Base-by-base conservation (phyloP, 495 filamentous ascomycete species). In the Penicillium arizonense region DNA sequence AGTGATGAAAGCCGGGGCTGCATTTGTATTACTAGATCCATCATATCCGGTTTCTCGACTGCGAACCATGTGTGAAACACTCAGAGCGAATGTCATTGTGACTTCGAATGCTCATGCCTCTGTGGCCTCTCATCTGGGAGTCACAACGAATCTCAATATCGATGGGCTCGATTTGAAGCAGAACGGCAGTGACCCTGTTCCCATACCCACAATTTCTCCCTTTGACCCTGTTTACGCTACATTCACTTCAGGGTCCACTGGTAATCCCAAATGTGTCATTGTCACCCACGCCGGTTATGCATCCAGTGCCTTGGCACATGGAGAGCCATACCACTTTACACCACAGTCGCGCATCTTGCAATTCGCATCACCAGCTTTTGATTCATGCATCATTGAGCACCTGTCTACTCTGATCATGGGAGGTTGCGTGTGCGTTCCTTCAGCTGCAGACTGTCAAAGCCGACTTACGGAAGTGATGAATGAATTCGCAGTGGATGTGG, bases 21-120 rank as follows among this genome's bases (percentile, higher is more conserved):
- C 70, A 0, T 75, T 74, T 62, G 67, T 81, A 3, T 64, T 65
- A 3, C 51, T 84, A 3, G 78, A 83, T 53, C 67, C 71, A 11
- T 20, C 18, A 0, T 16, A 53, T 33, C 80, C 82, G 0, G 58
- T 67, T 46, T 65, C 67, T 5, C 70, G 81, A 9, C 59, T 80
- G 38, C 57, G 68, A 14, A 64, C 56, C n/a, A 79, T 85, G 67
- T 23, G 3, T 13, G 4, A 34, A 42, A 3, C 26, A 12, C 11
- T 37, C 16, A 23, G 6, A 12, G 24, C 24, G 9, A 43, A 23
- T 28, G 2, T 43, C 16, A 23, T 51, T 20, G 6, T 43, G n/a
- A 14, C 38, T 8, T 20, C 11, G 26, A 2, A 18, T 11, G 3
- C 12, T 5, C 36, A 38, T 38, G 5, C 14, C 14, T 4, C 16